Percentiles rank a stretch among this genome's conserved stretches.
Conservation (phyloP, 176 grass and related monocot genomes). For the Triticum aestivum region IWGSC_CS_RefSeq_v2.1 NC_057799.1:209396204-209396703, state of each 20-base stretch:
- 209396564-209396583: constrained; percentile 62
- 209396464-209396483: constrained; percentile 75
- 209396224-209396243: constrained; percentile 73
- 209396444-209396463: constrained; percentile 83
- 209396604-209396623: constrained; percentile 91
- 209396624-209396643: constrained; percentile 80
- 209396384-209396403: constrained; percentile 99
- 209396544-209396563: constrained; percentile 69
- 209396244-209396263: constrained; percentile 84
- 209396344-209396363: constrained; percentile 90
- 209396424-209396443: constrained; percentile 85
- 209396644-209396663: constrained; percentile 71
- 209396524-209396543: constrained; percentile 76
- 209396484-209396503: constrained; percentile 73
- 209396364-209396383: constrained; percentile 95
- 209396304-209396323: constrained; percentile 78
- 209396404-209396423: constrained; percentile 60
- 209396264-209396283: constrained; percentile 77
- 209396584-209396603: constrained; percentile 67
- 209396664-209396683: background rate
- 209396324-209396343: constrained; percentile 65
- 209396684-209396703: constrained; percentile 9
- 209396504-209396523: constrained; percentile 86
- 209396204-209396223: constrained; percentile 67
- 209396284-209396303: constrained; percentile 79